phyloP scores from a whole-genome alignment of 768 basidiomycete species.

The Boletales sp. region DNA sequence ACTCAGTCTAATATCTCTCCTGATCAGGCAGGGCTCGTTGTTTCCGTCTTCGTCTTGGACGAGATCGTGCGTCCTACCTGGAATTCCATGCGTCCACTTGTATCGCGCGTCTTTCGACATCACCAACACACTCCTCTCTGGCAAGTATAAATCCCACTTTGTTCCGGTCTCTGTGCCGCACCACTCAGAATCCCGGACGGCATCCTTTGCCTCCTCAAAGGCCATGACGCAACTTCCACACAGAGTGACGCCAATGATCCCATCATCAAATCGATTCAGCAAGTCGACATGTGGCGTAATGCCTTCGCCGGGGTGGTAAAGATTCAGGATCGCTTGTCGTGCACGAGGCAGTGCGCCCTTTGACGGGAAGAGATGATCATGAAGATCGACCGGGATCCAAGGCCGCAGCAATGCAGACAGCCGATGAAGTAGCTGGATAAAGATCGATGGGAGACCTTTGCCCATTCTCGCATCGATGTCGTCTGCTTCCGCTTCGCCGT shows the following conservation, averaged over 20 bases:
- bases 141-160: conserved; percentile 59
- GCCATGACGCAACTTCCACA: conserved; percentile 79
- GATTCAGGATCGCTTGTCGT: conserved; percentile 85
- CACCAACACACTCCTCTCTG: conserved; percentile 71
- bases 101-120: conserved; percentile 81
- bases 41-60: conserved; percentile 39
- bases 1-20: conserved; percentile 62
- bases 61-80: conserved; percentile 53
- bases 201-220: conserved; percentile 43
- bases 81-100: conserved; percentile 86
- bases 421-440: conserved; percentile 49
- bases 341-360: conserved; percentile 39
- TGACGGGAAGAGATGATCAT: conserved; percentile 60
- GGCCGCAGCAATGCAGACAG: conserved; percentile 49
- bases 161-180: neutral
- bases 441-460: conserved; percentile 52
- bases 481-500: conserved; percentile 11
- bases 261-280: conserved; percentile 78
- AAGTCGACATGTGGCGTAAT: conserved; percentile 89
- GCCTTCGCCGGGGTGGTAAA: conserved; percentile 86
- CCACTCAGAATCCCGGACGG: neutral
- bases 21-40: conserved; percentile 36
- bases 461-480: conserved; percentile 19
- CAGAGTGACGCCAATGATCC: conserved; percentile 85
- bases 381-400: conserved; percentile 45